These are phyloP conservation scores for Ceratobasidium sp. DNA, from an alignment of 1,284 basidiomycete species.

Conservation along the genomic window DNA sequence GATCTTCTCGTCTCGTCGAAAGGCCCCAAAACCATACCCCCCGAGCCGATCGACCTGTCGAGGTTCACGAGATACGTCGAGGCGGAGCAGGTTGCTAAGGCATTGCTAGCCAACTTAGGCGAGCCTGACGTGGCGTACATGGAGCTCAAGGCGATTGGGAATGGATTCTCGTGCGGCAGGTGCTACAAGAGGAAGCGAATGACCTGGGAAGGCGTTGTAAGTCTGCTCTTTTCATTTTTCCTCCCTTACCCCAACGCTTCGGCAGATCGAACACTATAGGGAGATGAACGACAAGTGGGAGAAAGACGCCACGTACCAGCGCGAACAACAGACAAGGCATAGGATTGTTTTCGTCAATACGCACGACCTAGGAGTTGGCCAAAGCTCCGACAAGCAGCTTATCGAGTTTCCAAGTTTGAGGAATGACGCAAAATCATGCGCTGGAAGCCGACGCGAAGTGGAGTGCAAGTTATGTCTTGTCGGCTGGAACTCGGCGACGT, in stretches of 20 bases:
- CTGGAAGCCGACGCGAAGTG: too few relatives aligned
- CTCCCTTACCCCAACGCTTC: too few relatives aligned
- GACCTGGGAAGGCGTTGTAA: not conserved
- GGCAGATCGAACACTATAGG: not conserved
- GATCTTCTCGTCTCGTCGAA: not conserved
- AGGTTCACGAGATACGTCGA: not conserved
- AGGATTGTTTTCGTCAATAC: not conserved
- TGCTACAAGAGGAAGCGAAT: not conserved
- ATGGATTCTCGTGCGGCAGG: not conserved
- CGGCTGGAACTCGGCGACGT: too few relatives aligned
- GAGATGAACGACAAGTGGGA: not conserved
- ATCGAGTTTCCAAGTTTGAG: too few relatives aligned
- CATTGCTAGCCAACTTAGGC: not conserved
- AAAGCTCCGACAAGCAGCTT: too few relatives aligned
- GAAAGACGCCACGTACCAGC: not conserved
- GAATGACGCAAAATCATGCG: too few relatives aligned
- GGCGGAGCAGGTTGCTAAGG: not conserved
- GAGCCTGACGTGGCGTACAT: not conserved
- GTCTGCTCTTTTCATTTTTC: not conserved
- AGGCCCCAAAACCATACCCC: too few relatives aligned
- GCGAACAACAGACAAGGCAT: not conserved
- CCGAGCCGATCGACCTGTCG: too few relatives aligned
- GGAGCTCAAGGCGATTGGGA: not conserved
- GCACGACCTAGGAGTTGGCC: not conserved
- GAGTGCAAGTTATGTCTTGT: too few relatives aligned